A percentile compares a stretch with the other conserved stretches of the same genome.
These are phyloP conservation scores for Vanilla planifolia DNA, from an alignment of 106 monocot species.

Conservation along the genomic window DNA sequence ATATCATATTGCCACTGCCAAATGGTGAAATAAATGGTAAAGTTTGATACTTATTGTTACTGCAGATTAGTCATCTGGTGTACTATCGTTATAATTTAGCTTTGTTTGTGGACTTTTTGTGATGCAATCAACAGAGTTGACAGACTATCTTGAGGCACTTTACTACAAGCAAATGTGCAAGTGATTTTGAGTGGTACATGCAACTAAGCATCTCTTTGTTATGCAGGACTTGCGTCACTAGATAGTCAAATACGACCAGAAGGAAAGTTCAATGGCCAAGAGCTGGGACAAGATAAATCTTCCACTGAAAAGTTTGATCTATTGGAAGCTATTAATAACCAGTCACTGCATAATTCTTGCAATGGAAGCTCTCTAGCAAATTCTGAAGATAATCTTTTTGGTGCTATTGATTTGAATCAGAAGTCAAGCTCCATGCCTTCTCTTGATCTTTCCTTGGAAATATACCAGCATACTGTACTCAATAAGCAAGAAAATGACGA, in stretches of 20 bases:
- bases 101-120: not conserved
- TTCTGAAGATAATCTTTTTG: constrained; percentile 1
- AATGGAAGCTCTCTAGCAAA: not conserved
- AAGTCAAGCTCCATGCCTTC: constrained; percentile 15
- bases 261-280: not conserved
- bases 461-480: constrained; percentile 14
- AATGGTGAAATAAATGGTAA: constrained; percentile 26
- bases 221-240: not conserved
- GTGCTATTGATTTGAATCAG: not conserved
- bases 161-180: not conserved
- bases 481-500: constrained; percentile 30
- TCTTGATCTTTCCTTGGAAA: constrained; percentile 55
- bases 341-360: constrained; percentile 1
- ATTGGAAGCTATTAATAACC: constrained; percentile 22
- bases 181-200: not conserved
- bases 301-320: constrained; percentile 27
- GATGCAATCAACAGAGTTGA: not conserved
- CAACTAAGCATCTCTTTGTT: not conserved
- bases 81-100: not conserved
- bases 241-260: not conserved
- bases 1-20: not conserved
- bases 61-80: not conserved
- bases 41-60: not conserved
- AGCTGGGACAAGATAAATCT: constrained; percentile 1
- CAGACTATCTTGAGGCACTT: not conserved